Base-by-base conservation (phyloP, 164 flowering plant genomes). In the Nymphaea thermarum region DNA sequence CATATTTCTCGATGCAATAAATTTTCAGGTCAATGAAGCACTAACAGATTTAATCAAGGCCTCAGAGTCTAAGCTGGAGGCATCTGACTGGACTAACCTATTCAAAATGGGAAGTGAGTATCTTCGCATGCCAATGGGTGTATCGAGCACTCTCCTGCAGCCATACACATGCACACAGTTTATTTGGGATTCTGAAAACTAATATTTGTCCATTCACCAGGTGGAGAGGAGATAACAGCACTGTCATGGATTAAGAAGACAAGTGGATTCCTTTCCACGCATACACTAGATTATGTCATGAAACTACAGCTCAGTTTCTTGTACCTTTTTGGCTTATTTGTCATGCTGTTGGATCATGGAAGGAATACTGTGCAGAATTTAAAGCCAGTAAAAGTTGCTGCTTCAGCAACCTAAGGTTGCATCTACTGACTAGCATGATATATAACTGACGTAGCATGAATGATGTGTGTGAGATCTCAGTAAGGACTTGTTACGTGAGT, bases 11-110 rank as follows among this genome's bases (percentile, higher is more conserved):
- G 57, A 7, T 51, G 57, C 57, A 10, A 51, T 51, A 17, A 25
- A 7, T 66, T 47, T 78, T 72, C 85, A 93, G 98, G 98, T 93
- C 44, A 93, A 94, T 81, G 70, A 80, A 80, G 92, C 93, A 72
- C 93, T 94, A 60, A 42, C 72, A 53, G 95, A 89, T 15, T 77
- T 94, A 80, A 86, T 91, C 63, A 75, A 79, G 79, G 97, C 95
- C 67, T 81, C 98, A 70, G 83, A 85, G 68, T 44, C 60, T 64
- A 81, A 78, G 75, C 65, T 75, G 36, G 78, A 72, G 53, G 87
- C 83, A 51, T 73, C 71, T 61, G 96, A 87, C 16, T 93, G 98
- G 98, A 81, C 93, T 61, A 89, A 91, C 74, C 69, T 88, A 67
- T 77, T 83, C 17, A 71, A 68, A 72, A 77, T 77, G 64, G 78